Conservation (phyloP, 2,329 filamentous ascomycete species). For the Tympanopsis confertula region DNA sequence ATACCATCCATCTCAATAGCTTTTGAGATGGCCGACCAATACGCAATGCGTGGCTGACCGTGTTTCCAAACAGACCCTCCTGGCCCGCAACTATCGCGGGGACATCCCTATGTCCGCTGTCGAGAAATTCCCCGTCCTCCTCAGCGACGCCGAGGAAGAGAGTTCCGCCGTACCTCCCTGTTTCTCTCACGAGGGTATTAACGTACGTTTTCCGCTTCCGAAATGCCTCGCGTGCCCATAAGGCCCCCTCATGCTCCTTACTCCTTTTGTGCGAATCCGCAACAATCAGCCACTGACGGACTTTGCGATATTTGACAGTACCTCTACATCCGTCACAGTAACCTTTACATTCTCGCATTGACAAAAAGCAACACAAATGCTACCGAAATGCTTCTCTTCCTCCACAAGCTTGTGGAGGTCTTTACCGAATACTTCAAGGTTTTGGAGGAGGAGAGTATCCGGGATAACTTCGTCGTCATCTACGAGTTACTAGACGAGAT, state of each 20-base stretch:
- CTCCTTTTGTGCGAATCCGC: not conserved
- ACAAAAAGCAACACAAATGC: constrained; percentile 99
- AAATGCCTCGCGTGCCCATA: not conserved
- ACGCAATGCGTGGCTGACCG: no score
- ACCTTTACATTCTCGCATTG: constrained; percentile 92
- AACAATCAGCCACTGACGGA: constrained; percentile 1
- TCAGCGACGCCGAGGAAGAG: constrained; percentile 98
- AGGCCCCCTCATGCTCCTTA: not conserved
- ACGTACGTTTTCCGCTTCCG: constrained; percentile 44
- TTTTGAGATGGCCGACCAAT: constrained; percentile 1
- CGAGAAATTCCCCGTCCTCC: constrained; percentile 89
- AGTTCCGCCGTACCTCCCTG: constrained; percentile 93
- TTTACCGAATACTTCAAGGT: constrained; percentile 99
- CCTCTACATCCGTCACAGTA: constrained; percentile 98
- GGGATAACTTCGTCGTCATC: constrained; percentile 98
- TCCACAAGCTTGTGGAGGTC: constrained; percentile 96
- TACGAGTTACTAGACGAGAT: constrained; percentile 98
- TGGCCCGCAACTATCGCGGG: constrained; percentile 95
- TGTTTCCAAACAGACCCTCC: constrained; percentile 70
- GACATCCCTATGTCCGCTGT: constrained; percentile 99
- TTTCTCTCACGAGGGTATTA: constrained; percentile 97
- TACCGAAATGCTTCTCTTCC: constrained; percentile 92
- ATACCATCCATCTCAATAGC: constrained; percentile 1
- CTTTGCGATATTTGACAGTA: no score
- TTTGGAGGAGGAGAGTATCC: constrained; percentile 93